These are phyloP conservation scores for Chalciporus sphaerocephalus DNA, from an alignment of 768 basidiomycete species.

Conservation along the genomic window DNA sequence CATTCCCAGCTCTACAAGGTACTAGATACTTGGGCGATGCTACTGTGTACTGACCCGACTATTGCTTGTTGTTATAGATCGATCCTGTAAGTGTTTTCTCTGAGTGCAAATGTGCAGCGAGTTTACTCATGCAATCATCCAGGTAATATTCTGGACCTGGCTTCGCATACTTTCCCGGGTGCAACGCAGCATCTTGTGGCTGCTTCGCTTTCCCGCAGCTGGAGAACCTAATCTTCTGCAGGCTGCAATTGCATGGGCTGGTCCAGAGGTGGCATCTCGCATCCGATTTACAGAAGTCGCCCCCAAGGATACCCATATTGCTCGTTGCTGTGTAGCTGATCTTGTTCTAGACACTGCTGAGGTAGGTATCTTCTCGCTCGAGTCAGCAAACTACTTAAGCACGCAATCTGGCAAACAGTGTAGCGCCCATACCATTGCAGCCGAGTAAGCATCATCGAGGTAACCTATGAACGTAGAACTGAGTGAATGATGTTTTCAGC, in stretches of 20 bases:
- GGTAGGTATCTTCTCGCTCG: constrained; percentile 24
- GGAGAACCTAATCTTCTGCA: constrained; percentile 44
- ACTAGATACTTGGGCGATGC: neutral
- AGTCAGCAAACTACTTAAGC: neutral
- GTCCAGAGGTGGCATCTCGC: constrained; percentile 41
- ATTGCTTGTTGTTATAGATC: constrained; percentile 16
- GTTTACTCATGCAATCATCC: constrained; percentile 3
- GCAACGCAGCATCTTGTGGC: constrained; percentile 48
- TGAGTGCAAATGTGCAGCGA: neutral
- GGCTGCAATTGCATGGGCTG: constrained; percentile 42
- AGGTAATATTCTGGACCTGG: constrained; percentile 47
- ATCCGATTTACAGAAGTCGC: constrained; percentile 48
- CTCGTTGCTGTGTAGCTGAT: constrained; percentile 45
- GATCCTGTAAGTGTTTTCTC: constrained; percentile 31
- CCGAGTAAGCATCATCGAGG: constrained; percentile 35
- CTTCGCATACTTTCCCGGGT: constrained; percentile 41
- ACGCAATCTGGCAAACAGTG: constrained; percentile 31
- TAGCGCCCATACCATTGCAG: constrained; percentile 49
- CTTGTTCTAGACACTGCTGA: constrained; percentile 51
- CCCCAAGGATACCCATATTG: constrained; percentile 42
- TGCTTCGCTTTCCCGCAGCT: constrained; percentile 46
- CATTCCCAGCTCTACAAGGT: constrained; percentile 42
- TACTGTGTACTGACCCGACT: constrained; percentile 1
- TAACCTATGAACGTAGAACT: neutral
- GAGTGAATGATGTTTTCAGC: constrained; percentile 23